Base-by-base conservation (phyloP, 139 green algal species). In the Chlamydomonas asymmetrica region DNA sequence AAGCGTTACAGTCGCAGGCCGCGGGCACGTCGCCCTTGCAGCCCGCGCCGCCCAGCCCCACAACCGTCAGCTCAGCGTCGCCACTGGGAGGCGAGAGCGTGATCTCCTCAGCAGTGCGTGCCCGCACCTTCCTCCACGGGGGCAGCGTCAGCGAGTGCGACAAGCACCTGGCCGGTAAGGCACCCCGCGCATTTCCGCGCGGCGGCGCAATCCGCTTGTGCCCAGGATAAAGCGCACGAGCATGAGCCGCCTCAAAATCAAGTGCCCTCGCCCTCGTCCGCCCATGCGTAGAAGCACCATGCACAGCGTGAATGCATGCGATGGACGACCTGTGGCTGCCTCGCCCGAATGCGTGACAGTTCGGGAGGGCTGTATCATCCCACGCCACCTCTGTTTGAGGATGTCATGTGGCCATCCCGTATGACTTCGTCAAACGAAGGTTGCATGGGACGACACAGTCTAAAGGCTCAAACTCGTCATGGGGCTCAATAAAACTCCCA, bases 41-140 rank as follows among this genome's bases (percentile, higher is more conserved):
- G 40, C n/a, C 31, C 40, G 70, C 50, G 27, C 38, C 13, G 22
- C 16, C 13, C n/a, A 23, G 27, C n/a, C n/a, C n/a, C n/a, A 13
- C 27, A 4, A 16, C 5, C 13, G 31, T 76, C 27, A n/a, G 56
- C 1, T 39, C 70, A 0, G 29, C 40, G 40, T 2, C 35, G n/a
- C 70, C 70, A 23, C 70, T 76, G 40, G 70, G 70, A 7, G 70
- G 70, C 4, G 70, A 76, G 70, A 61, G 16, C 1, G 34, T 71
- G 23, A 65, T 68, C 6, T 7, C 59, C 39, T 67, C 54, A 23
- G 56, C 40, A 0, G 70, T 66, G 39, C 40, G 56, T 29, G 70
- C 70, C 5, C 39, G 56, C 2, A 68, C 70, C 5, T 61, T 68
- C 59, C 32, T 61, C 8, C 45, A 61, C 29, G n/a, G n/a, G n/a